Percentiles rank a stretch among this genome's conserved stretches.
Conservation (phyloP, 345 rosid species). For the Stellera chamaejasme region DNA sequence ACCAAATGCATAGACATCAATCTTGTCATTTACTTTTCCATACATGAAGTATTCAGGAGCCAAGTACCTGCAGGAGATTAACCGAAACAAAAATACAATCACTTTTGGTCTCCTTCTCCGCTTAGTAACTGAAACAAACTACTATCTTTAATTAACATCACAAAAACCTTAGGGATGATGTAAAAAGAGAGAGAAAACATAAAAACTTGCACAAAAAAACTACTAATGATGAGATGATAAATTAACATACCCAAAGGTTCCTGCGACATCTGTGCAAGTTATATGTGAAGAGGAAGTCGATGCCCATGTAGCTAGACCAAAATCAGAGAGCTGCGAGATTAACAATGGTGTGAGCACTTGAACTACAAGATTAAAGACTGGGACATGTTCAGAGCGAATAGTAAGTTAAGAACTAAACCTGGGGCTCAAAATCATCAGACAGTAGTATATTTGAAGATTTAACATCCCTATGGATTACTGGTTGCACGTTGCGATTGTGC, state of each 20-base stretch:
- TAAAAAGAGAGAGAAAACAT: not conserved
- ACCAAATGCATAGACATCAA: slow-evolving; percentile 91
- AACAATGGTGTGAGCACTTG: not conserved
- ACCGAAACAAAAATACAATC: not conserved
- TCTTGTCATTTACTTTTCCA: slow-evolving; percentile 84
- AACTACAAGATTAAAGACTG: slow-evolving; percentile 1
- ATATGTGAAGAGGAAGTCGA: slow-evolving; percentile 51
- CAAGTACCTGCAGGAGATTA: slow-evolving; percentile 56
- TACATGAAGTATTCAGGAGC: slow-evolving; percentile 98
- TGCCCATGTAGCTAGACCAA: slow-evolving; percentile 84
- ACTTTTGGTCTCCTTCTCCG: not conserved
- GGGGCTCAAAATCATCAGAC: slow-evolving; percentile 84
- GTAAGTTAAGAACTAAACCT: slow-evolving; percentile 32
- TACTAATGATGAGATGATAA: not conserved
- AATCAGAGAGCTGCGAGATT: slow-evolving; percentile 74
- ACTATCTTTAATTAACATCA: not conserved
- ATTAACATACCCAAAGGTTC: slow-evolving; percentile 83
- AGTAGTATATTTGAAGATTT: slow-evolving; percentile 92
- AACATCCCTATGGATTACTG: slow-evolving; percentile 87
- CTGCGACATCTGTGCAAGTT: slow-evolving; percentile 73
- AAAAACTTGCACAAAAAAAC: not conserved
- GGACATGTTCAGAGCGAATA: not conserved
- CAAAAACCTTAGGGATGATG: not conserved
- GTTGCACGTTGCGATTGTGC: slow-evolving; percentile 49
- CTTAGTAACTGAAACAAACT: too few relatives aligned